These are phyloP conservation scores for Pelargonium nanum DNA, from an alignment of 345 rosid genomes.

Conservation along the genomic window DNA sequence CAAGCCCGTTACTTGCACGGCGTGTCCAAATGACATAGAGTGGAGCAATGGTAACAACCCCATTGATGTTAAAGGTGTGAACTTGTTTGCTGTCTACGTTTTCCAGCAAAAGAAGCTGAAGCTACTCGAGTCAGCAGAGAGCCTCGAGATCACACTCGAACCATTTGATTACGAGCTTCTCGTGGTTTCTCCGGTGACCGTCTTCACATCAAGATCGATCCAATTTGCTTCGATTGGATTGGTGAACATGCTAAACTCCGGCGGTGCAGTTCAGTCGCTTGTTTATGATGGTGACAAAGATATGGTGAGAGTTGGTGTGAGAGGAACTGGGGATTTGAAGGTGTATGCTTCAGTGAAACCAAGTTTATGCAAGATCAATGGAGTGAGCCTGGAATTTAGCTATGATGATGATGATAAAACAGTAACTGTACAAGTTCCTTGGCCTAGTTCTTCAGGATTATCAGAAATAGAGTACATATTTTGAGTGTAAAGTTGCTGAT, in stretches of 20 bases:
- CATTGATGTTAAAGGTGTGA: constrained; percentile 13
- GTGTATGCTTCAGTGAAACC: constrained; percentile 20
- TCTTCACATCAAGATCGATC: constrained; percentile 1
- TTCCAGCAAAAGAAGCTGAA: constrained; percentile 11
- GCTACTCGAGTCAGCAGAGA: constrained; percentile 9
- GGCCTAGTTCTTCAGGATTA: constrained; percentile 21
- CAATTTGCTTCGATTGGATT: constrained; percentile 23
- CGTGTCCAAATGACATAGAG: constrained; percentile 50
- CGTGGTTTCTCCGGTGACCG: constrained; percentile 19
- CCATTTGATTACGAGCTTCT: constrained; percentile 20
- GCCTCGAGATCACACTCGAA: constrained; percentile 12
- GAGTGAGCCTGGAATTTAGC: not conserved
- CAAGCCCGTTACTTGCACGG: constrained; percentile 36
- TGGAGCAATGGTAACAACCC: constrained; percentile 76
- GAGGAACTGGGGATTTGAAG: constrained; percentile 20
- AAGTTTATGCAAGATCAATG: constrained; percentile 9
- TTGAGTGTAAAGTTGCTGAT: not conserved
- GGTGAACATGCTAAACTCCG: constrained; percentile 23
- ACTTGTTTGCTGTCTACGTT: constrained; percentile 8
- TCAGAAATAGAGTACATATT: constrained; percentile 15
- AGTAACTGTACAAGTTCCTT: constrained; percentile 17
- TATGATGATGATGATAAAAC: constrained; percentile 8
- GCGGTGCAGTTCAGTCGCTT: constrained; percentile 17
- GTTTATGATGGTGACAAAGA: constrained; percentile 7
- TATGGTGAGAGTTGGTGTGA: constrained; percentile 10